Evolutionary conservation across 2,329 filamentous ascomycete genomes (phyloP), one percentile per base, ranked within the genome.

Genomic region (Pseudopithomyces maydicus): DNA sequence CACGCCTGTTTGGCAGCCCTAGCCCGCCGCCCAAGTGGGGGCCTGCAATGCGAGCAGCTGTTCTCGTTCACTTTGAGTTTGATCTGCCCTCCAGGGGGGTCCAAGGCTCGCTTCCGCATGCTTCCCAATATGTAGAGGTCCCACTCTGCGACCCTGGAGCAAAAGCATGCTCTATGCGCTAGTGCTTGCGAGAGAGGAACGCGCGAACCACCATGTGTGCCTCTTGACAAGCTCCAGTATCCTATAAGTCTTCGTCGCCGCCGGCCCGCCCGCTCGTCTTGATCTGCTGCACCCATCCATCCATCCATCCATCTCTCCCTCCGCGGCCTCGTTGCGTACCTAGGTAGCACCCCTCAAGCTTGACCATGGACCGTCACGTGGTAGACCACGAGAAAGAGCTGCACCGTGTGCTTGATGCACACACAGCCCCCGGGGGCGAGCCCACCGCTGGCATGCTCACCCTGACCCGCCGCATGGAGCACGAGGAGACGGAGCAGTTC

Each of bases 401-500:
- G 52, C 55, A 57, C 19, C 52, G 64, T 52, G 65, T 62, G 12
- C 57, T 69, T 20, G 56, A 61, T 20, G 47, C 47, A 38, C 61
- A 56, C 14, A 57, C 62, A 23, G 59, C 59, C 35, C 52, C 48
- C 19, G 53, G 63, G 14, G 63, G 63, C 6, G 63, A 69, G n/a
- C 59, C 67, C 7, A 56, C 64, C 42, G 65, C 67, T 4, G 72
- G 72, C n/a, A 64, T 73, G 44, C 64, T 68, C 55, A 69, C 65
- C 20, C 66, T 74, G 15, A 73, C 69, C 14, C 66, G 70, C 10
- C 61, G 62, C 8, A 74, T 76, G 72, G 71, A 74, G 15, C 63
- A 59, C n/a, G 69, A 73, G 14, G 66, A 70, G 1, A 68, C 70
- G n/a, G 69, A 74, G 32, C 77, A 79, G 39, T 66, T 78, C 20